phyloP scores from a whole-genome alignment of 169 alveolate species.

The Theileria sp. region DNA sequence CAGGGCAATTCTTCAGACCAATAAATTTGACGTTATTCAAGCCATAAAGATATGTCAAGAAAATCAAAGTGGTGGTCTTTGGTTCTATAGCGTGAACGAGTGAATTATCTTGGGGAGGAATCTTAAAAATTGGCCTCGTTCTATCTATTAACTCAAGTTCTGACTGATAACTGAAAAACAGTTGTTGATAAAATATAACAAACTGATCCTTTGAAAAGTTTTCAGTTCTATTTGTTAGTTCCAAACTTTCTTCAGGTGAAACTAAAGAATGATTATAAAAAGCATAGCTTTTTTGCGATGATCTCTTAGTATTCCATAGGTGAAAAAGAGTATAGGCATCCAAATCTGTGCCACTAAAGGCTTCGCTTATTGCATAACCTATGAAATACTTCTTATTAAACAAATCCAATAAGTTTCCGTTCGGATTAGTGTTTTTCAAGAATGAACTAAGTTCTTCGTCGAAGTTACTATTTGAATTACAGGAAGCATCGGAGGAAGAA shows the following conservation, averaged over 20 bases:
- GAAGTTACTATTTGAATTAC: constrained; percentile 57
- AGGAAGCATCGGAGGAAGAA: constrained; percentile 58
- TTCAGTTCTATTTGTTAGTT: constrained; percentile 3
- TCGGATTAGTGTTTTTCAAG: constrained; percentile 27
- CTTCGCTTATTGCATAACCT: constrained; percentile 57
- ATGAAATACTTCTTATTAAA: constrained; percentile 48
- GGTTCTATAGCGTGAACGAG: constrained; percentile 59
- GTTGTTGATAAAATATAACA: constrained; percentile 55
- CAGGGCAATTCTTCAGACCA: constrained; percentile 57
- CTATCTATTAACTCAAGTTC: constrained; percentile 26
- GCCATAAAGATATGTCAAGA: constrained; percentile 32
- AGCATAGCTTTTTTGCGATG: constrained; percentile 24
- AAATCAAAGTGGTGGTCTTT: constrained; percentile 34
- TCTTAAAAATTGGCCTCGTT: constrained; percentile 46
- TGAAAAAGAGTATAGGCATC: constrained; percentile 61
- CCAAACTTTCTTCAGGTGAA: constrained; percentile 20
- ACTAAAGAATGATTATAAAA: constrained; percentile 1
- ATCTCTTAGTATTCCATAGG: constrained; percentile 33
- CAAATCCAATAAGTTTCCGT: constrained; percentile 47
- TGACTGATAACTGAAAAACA: constrained; percentile 57
- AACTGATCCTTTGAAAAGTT: constrained; percentile 23
- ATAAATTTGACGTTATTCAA: constrained; percentile 46
- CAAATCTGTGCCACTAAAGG: constrained; percentile 52
- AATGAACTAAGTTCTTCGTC: constrained; percentile 60
- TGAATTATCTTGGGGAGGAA: constrained; percentile 50